Evolutionary conservation across 2,329 filamentous ascomycete species (phyloP), one percentile per base, ranked within the genome.

Genomic region (Pochonia chlamydosporia): DNA sequence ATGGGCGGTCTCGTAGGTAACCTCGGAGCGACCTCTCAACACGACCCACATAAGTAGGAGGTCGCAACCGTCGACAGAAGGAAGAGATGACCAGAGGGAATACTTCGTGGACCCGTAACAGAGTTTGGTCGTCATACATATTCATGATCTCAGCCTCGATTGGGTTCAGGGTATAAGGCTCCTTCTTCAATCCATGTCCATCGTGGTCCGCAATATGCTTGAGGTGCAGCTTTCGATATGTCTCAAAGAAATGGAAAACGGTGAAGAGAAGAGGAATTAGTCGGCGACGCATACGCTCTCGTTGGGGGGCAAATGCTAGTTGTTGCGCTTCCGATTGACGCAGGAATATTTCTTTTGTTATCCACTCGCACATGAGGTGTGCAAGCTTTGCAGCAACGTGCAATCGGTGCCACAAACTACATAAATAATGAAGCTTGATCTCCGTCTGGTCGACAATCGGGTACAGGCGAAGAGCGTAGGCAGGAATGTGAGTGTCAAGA

Each of bases 191-290:
- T 5, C 79, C 77, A 42, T 74, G 67, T 11, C 76, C 74, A 33
- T 64, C 66, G 47, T 79, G 69, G 41, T 77, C 68, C 42, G 68
- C 65, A 21, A 85, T 71, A 50, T 79, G 78, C 53, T 79, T 65
- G 7, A 82, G 61, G 54, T 84, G 79, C 3, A 82, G 66, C 33
- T 71, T 73, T 49, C 81, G 76, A 57, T 82, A 84, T 1, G 72
- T 81, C 59, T 85, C 81, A 58, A 85, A 84, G 57, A 85, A 85
- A 59, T 85, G 81, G 53, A 84, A 84, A 21, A 83, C 69, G 11
- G 80, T 83, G 54, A 85, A 84, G 14, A 85, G 69, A 7, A 84
- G 61, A 1, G 81, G 81, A 47, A 83, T 81, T 8, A 85, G 65
- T 43, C 81, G 74, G 50, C 79, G 77, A 41, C 80, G 77, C 81